Percentiles rank a stretch among this genome's conserved stretches.
phyloP scores from a whole-genome alignment of 192 early-diverging fungal species.

The Piromyces finnis region DNA sequence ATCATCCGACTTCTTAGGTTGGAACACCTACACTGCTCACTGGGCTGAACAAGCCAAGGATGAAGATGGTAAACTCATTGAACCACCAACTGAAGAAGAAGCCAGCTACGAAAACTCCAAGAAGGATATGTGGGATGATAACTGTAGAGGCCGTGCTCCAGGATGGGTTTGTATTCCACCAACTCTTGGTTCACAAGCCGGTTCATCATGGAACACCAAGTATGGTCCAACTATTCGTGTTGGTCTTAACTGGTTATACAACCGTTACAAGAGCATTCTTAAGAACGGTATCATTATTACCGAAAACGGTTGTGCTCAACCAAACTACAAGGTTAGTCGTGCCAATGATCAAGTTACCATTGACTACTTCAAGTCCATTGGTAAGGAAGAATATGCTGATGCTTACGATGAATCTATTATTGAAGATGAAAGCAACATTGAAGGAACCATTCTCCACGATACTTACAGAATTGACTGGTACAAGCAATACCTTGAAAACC shows the following conservation, averaged over 20 bases:
- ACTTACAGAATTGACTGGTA: too few relatives aligned
- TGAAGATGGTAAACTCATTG: background rate
- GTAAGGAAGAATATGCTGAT: too few relatives aligned
- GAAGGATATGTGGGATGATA: background rate
- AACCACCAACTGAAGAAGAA: background rate
- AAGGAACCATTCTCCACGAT: too few relatives aligned
- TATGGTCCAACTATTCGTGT: background rate
- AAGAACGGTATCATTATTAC: background rate
- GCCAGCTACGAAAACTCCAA: background rate
- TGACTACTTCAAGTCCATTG: too few relatives aligned
- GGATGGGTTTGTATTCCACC: background rate
- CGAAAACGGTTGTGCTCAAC: background rate
- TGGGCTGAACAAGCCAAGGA: background rate
- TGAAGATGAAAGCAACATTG: too few relatives aligned
- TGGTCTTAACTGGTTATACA: background rate
- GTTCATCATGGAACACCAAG: background rate
- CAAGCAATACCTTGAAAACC: too few relatives aligned
- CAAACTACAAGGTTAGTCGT: background rate
- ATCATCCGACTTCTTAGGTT: constrained; percentile 14
- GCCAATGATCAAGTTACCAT: too few relatives aligned
- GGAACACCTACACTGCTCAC: constrained; percentile 17
- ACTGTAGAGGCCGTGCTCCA: background rate
- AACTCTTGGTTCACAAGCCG: background rate
- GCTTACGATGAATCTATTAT: too few relatives aligned
- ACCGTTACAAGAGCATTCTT: background rate